Base-by-base conservation (phyloP, 768 basidiomycete genomes). In the Kwoniella dendrophila region DNA sequence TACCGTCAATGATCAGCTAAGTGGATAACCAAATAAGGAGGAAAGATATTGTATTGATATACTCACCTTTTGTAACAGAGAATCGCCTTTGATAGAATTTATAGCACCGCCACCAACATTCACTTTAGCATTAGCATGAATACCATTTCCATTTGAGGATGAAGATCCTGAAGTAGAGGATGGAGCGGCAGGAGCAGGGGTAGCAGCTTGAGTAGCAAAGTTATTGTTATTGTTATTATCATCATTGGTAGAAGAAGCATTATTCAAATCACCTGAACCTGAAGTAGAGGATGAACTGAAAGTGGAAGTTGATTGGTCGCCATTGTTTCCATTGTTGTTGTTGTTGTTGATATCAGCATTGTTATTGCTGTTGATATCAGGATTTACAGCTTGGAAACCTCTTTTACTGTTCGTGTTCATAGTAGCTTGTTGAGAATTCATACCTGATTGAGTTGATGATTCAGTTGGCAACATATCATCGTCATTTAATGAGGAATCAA, bases 391-490 rank as follows among this genome's bases (percentile, higher is more conserved):
- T 24, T 50, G 27, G 12, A 16, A 40, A 20, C 53, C 40, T 20
- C 56, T 30, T 20, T 36, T 58, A n/a, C 32, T 40, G 20, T 34
- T 36, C 32, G 18, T 20, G n/a, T 38, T 47, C 56, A 58, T 58
- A 3, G 56, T 58, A 38, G 56, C 56, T 30, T 58, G 56, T 47
- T 58, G 56, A 29, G 56, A 32, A 40, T 58, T 47, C 30, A 32
- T 36, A 45, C 43, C 43, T 24, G 3, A 20, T 29, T 22, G n/a
- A 45, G 30, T 34, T 16, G 43, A 16, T 8, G 56, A 49, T 29
- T 22, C 11, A 45, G 30, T 34, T 16, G 43, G 14, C 7, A 47
- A 49, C 5, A 22, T n/a, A 26, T 58, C 56, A 12, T 20, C 34
- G n/a, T 29, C n/a, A 26, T n/a, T 24, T 2, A 34, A 34, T 30